phyloP scores from a whole-genome alignment of 495 filamentous ascomycete genomes.

The Cercophora scortea region DNA sequence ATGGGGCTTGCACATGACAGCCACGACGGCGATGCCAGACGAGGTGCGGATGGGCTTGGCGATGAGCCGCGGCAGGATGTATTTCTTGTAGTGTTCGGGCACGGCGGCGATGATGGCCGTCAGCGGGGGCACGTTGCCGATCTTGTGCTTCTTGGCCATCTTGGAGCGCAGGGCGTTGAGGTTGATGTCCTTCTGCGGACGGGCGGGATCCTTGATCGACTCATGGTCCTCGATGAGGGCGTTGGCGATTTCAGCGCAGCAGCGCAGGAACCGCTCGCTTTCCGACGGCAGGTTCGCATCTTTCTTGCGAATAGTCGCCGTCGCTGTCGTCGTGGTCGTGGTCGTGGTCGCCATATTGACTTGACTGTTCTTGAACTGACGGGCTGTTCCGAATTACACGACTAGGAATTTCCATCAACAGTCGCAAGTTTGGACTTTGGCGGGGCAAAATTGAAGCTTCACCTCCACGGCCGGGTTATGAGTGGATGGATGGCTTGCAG shows the following conservation, averaged over 20 bases:
- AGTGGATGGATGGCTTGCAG: too few relatives aligned
- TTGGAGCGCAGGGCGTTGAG: conserved; percentile 83
- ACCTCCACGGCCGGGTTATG: background rate
- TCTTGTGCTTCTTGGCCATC: conserved; percentile 82
- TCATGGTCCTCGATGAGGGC: conserved; percentile 91
- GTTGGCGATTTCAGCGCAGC: conserved; percentile 91
- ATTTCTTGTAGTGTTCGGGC: conserved; percentile 98
- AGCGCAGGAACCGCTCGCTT: conserved; percentile 85
- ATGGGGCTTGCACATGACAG: conserved; percentile 99
- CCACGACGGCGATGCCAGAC: conserved; percentile 96
- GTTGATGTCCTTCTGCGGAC: conserved; percentile 78
- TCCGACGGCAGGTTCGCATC: conserved; percentile 74
- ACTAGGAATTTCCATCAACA: too few relatives aligned
- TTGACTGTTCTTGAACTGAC: too few relatives aligned
- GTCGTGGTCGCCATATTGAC: background rate
- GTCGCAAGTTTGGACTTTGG: background rate
- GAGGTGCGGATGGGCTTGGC: conserved; percentile 95
- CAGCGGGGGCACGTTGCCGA: conserved; percentile 78
- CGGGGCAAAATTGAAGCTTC: background rate
- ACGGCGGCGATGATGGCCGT: conserved; percentile 97
- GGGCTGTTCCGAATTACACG: too few relatives aligned
- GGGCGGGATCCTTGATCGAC: conserved; percentile 58
- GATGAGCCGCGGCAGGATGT: conserved; percentile 89
- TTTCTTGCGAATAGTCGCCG: conserved; percentile 42
- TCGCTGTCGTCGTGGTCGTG: conserved; percentile 39